Evolutionary conservation across 495 filamentous ascomycete species (phyloP).

Genomic region (Penicillium maclennaniae): DNA sequence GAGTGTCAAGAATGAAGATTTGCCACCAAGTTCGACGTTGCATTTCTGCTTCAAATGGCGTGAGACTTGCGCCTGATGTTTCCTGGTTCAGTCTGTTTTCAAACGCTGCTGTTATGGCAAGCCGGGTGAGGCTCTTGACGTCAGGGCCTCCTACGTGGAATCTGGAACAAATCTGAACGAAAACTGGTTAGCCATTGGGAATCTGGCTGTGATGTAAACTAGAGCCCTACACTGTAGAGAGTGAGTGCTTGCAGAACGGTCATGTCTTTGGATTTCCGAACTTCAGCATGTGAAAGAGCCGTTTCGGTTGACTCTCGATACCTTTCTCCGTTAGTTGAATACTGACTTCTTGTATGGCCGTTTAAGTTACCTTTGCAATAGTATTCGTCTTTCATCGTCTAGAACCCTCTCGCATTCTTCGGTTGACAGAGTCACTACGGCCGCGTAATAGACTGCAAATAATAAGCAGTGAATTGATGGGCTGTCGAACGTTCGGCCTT

Average conservation of each 20-base stretch:
- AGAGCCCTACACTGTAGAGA: constrained; percentile 50
- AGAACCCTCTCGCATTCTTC: constrained; percentile 20
- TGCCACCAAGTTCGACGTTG: constrained; percentile 74
- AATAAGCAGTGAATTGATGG: constrained; percentile 55
- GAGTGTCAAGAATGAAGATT: constrained; percentile 63
- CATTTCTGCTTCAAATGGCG: constrained; percentile 72
- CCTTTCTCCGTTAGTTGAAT: constrained; percentile 22
- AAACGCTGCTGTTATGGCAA: constrained; percentile 67
- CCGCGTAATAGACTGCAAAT: constrained; percentile 69
- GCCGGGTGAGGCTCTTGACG: constrained; percentile 50
- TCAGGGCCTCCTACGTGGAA: constrained; percentile 52
- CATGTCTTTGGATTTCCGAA: constrained; percentile 61
- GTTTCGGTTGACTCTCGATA: constrained; percentile 48
- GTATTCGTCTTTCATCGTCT: constrained; percentile 6
- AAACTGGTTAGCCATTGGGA: background rate
- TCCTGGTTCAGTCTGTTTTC: constrained; percentile 68
- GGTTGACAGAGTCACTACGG: constrained; percentile 56
- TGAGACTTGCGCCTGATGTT: constrained; percentile 44
- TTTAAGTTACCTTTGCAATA: constrained; percentile 30
- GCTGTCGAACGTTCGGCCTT: background rate
- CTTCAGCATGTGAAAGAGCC: constrained; percentile 59
- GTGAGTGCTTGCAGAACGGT: constrained; percentile 67
- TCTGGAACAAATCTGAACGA: constrained; percentile 41
- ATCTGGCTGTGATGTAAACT: background rate
- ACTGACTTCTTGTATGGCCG: too few relatives aligned